Evolutionary conservation across 2,329 filamentous ascomycete species (phyloP), one percentile per base, ranked within the genome.

Genomic region (Hypomyces perniciosus): DNA sequence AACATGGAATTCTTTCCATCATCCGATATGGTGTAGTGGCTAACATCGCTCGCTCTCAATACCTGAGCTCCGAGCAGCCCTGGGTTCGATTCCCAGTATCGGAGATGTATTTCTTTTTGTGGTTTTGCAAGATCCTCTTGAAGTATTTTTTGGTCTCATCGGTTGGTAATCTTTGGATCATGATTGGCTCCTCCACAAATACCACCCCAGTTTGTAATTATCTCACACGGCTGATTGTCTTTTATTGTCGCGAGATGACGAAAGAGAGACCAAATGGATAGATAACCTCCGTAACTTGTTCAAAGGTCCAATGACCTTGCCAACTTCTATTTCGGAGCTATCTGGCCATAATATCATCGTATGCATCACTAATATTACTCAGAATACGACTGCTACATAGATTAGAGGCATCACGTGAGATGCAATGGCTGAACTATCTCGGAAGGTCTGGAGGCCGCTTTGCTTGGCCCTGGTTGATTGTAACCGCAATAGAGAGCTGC

Each of bases 1-100:
- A n/a, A n/a, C n/a, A n/a, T n/a, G n/a, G n/a, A n/a, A n/a, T n/a
- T n/a, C n/a, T n/a, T 3, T 2, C 20, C 20, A 20, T 2, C 39
- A 62, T 65, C 63, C 63, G 62, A 59, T 64, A 64, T 65, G 62
- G 62, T 64, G 61, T 64, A 64, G 61, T 62, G 62, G 62, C 61
- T 63, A 64, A 63, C 62, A 64, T 64, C 62, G 62, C 61, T 63
- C 62, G 60, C 61, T 64, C 62, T 65, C 61, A 64, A 39, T 26
- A 5, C 39, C 29, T 8, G 30, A 27, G 50, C 27, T 31, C 53
- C 53, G 53, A 55, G 50, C 53, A 55, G 53, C 53, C 53, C 53
- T 46, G 53, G 53, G 53, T 55, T 53, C 50, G 53, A 54, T 54
- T 54, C 53, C 53, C 53, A 47, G 53, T 55, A 55, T 50, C 53